These are phyloP conservation scores for Colletotrichum camelliae DNA, from an alignment of 2,329 filamentous ascomycete species.

Conservation along the genomic window DNA sequence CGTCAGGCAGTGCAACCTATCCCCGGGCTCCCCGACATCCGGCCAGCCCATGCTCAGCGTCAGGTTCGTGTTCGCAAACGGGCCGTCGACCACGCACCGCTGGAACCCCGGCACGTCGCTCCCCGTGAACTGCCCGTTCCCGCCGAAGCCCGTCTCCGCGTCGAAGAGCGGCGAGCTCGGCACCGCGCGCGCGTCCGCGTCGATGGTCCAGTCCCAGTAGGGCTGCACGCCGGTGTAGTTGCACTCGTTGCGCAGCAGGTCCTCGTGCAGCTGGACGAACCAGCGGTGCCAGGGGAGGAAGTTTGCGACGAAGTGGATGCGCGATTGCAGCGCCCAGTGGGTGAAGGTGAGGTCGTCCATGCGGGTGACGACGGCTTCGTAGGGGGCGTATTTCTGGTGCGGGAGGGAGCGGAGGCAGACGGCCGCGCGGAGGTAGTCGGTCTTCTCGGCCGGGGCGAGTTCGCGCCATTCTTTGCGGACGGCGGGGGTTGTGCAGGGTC, in stretches of 20 bases:
- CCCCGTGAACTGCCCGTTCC: conserved; percentile 25
- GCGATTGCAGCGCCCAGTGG: conserved; percentile 17
- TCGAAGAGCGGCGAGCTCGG: conserved; percentile 35
- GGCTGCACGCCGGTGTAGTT: conserved; percentile 36
- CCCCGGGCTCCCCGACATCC: conserved; percentile 12
- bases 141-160: conserved; percentile 35
- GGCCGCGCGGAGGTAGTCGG: conserved; percentile 23
- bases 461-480: conserved; percentile 26
- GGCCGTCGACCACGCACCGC: conserved; percentile 28
- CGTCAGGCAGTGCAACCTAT: conserved; percentile 25
- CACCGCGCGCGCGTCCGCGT: conserved; percentile 20
- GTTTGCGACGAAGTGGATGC: conserved; percentile 26
- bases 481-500: neutral
- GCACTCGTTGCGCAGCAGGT: conserved; percentile 32
- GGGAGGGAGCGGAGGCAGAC: conserved; percentile 21
- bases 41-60: conserved; percentile 24
- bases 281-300: conserved; percentile 43
- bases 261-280: conserved; percentile 34
- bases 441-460: conserved; percentile 20
- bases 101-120: conserved; percentile 11
- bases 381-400: conserved; percentile 13
- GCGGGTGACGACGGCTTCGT: conserved; percentile 20
- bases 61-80: conserved; percentile 25
- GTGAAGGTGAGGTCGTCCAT: conserved; percentile 25
- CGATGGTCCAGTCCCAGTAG: conserved; percentile 35